Base-by-base conservation (phyloP, 805 yeast species). In the Wickerhamomyces sydowiorum region DNA sequence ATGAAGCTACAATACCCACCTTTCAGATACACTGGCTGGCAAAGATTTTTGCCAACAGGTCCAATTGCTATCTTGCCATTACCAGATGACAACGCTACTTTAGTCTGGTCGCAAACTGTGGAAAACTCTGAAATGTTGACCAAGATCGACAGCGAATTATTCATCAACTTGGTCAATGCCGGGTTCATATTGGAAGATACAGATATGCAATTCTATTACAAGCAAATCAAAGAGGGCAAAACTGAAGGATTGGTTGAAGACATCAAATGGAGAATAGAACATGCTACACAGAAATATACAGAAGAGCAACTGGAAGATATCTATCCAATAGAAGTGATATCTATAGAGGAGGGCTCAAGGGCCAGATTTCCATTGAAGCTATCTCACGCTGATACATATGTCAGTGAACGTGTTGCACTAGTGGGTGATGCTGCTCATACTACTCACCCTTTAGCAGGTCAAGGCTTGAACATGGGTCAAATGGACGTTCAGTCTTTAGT, bases 371-470 rank as follows among this genome's bases (percentile, higher is more conserved):
- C 99, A 19, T 69, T 93, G 50, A 81, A 82, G 51, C 64, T 91
- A 67, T 80, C 89, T 18, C 97, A 93, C 58, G 95, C 96, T 3
- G 98, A 93, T 56, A 76, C 85, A 1, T 93, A 93, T 59, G 79
- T 87, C 17, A 78, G 78, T 2, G 90, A 86, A 4, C 72, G 98
- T 50, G 74, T 91, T 24, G 98, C 97, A 0, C 66, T 93, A n/a
- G 86, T 91, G 9, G 99, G 99, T 21, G 99, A 93, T 64, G 98
- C 99, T 1, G 98, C 98, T 0, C 99, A 93, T 54, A 84, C 97
- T 0, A 87, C 96, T 1, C 98, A 93, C 60, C 99, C 99, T 3
- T 70, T 93, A 45, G 97, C 97, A 4, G 99, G 99, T 9, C 99
- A 93, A 64, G 99, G 99, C 21, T 73, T 93, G 43, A 93, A 93